Base-by-base conservation (phyloP, 768 basidiomycete species). In the Mycena vitilis region DNA sequence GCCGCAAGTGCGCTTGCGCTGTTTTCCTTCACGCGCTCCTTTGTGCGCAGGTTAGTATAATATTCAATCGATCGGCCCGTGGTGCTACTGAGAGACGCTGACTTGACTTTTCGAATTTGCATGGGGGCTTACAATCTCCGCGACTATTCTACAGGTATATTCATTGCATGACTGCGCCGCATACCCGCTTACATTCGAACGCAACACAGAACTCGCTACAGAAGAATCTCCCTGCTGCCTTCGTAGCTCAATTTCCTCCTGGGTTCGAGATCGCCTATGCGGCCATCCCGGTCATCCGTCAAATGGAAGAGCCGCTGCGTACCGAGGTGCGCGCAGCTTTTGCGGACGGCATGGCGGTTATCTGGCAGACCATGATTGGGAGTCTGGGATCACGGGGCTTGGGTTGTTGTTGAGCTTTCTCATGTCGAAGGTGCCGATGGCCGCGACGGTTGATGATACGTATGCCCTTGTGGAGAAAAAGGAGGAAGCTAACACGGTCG, bases 341-440 rank as follows among this genome's bases (percentile, higher is more conserved):
- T 65, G 79, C 81, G 2, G 75, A 70, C 1, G 80, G 81, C 56
- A 69, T 87, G 53, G 37, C 56, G 0, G 71, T 77, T 0, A 58
- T 85, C 18, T 88, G 86, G 86, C 70, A 55, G n/a, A 76, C 40
- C 76, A 75, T 85, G 78, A 65, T 79, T 16, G 85, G n/a, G n/a
- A n/a, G n/a, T n/a, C n/a, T n/a, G n/a, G 79, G 2, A 75, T 87
- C n/a, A 64, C 73, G 8, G 53, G 53, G 53, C 37, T 79, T 18
- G 84, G 84, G 3, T 47, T 83, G 6, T 23, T 83, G 11, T 66
- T 71, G 20, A 70, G 76, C 12, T 64, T 81, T 2, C 22, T 80
- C 3, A 78, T 84, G 79, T 62, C 70, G 52, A 76, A 76, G 38
- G 54, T 81, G 36, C 76, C 77, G 18, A 66, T 83, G 73, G 53